These are phyloP conservation scores for Triticum urartu DNA, from an alignment of 176 grass and related monocot species.

Conservation along the genomic window DNA sequence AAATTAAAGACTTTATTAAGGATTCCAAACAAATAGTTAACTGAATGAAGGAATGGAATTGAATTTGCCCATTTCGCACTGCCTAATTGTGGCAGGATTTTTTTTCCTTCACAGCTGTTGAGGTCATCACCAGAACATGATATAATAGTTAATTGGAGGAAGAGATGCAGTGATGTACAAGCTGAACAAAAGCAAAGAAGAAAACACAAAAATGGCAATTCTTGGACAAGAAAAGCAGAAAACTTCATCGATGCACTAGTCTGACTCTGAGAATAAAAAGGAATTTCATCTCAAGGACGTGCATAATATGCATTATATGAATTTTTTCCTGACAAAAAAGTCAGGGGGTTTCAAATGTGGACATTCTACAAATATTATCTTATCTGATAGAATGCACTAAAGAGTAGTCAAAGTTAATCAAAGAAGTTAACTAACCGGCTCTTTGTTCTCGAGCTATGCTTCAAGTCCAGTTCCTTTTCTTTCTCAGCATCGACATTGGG, in stretches of 20 bases:
- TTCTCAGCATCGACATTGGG: conserved; percentile 26
- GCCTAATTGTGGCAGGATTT: background rate
- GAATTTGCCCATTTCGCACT: background rate
- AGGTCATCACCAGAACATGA: background rate
- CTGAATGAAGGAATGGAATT: background rate
- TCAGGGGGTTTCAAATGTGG: background rate
- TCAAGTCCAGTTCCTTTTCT: conserved; percentile 45
- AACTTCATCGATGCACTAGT: background rate
- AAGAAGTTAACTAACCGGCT: conserved; percentile 32
- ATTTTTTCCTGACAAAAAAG: background rate
- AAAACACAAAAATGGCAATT: background rate
- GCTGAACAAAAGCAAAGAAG: background rate
- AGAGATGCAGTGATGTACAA: background rate
- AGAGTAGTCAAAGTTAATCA: background rate
- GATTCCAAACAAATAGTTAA: background rate
- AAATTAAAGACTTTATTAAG: background rate
- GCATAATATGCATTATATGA: background rate
- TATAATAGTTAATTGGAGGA: conserved; percentile 11
- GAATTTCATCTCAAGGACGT: background rate
- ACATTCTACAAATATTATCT: background rate
- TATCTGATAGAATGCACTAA: conserved; percentile 18
- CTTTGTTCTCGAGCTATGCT: conserved; percentile 44
- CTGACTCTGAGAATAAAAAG: background rate
- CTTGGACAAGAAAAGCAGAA: background rate
- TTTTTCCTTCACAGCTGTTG: background rate